phyloP scores from a whole-genome alignment of 2,329 filamentous ascomycete genomes.

The Penicillium sp. region DNA sequence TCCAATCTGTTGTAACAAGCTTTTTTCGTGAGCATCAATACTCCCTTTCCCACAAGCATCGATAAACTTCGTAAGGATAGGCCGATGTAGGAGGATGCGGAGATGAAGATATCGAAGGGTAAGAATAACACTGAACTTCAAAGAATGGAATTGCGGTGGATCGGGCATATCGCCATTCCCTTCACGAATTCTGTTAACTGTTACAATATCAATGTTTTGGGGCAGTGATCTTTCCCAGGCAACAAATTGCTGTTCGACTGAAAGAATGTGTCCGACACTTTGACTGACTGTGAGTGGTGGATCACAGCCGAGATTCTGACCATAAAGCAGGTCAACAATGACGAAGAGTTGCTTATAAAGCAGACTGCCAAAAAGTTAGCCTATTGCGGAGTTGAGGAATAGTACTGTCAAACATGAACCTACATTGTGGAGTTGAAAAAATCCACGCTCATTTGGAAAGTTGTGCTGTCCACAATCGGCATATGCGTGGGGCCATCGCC shows the following conservation, averaged over 20 bases:
- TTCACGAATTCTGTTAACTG: background rate
- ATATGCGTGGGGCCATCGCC: background rate
- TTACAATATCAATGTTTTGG: background rate
- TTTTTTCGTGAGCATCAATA: background rate
- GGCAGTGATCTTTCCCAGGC: background rate
- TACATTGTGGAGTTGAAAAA: background rate
- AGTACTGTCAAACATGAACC: background rate
- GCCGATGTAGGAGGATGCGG: slow-evolving; percentile 44
- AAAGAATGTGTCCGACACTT: background rate
- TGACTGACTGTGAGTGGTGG: background rate
- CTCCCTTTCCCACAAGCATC: slow-evolving; percentile 13
- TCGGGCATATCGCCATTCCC: background rate
- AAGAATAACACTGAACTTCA: slow-evolving; percentile 45
- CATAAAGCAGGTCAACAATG: background rate
- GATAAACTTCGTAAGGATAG: slow-evolving; percentile 41
- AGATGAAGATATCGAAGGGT: slow-evolving; percentile 44
- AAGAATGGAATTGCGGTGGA: background rate
- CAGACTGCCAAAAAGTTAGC: background rate
- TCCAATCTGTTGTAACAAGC: background rate
- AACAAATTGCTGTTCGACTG: background rate
- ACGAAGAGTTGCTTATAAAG: background rate
- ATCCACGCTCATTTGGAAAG: background rate
- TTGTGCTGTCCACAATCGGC: background rate
- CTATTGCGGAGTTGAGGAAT: background rate
- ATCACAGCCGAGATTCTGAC: background rate